Percentiles rank a stretch among this genome's conserved stretches.
phyloP scores from a whole-genome alignment of 306 rosid genomes.

The Quillaja saponaria region DNA sequence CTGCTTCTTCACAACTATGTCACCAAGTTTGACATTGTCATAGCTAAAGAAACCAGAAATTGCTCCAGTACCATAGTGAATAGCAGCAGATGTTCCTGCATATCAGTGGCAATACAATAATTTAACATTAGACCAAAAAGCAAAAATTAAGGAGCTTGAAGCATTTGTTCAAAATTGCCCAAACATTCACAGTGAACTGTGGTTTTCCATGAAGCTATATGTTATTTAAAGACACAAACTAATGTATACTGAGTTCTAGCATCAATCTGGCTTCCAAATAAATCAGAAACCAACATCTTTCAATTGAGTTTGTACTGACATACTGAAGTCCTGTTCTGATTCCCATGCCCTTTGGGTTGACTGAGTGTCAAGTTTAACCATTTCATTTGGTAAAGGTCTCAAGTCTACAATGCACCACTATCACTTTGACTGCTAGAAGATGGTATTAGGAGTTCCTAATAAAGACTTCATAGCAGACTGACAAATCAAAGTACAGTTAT shows the following conservation, averaged over 20 bases:
- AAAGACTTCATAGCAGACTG: conserved; percentile 1
- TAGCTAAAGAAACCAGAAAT: conserved; percentile 87
- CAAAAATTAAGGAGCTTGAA: neutral
- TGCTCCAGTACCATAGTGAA: conserved; percentile 83
- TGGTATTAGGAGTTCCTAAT: neutral
- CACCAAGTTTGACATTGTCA: conserved; percentile 73
- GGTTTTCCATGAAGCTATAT: no score
- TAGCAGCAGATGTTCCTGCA: conserved; percentile 83
- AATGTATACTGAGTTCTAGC: neutral
- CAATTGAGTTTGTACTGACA: neutral
- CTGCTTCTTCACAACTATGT: conserved; percentile 63
- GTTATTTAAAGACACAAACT: neutral
- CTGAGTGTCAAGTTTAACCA: conserved; percentile 2
- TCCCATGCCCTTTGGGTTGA: neutral
- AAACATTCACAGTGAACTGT: no score
- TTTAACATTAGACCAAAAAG: neutral
- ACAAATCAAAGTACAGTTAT: neutral
- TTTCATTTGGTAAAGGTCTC: neutral
- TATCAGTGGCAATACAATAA: neutral
- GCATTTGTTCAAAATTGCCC: no score
- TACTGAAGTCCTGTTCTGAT: neutral
- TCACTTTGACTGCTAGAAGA: neutral
- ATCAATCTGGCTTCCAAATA: conserved; percentile 9
- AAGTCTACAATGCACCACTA: neutral
- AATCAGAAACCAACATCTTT: neutral